Percentiles rank a stretch among this genome's conserved stretches.
These are phyloP conservation scores for Tetracentron sinense DNA, from an alignment of 164 flowering plant species.

Conservation along the genomic window DNA sequence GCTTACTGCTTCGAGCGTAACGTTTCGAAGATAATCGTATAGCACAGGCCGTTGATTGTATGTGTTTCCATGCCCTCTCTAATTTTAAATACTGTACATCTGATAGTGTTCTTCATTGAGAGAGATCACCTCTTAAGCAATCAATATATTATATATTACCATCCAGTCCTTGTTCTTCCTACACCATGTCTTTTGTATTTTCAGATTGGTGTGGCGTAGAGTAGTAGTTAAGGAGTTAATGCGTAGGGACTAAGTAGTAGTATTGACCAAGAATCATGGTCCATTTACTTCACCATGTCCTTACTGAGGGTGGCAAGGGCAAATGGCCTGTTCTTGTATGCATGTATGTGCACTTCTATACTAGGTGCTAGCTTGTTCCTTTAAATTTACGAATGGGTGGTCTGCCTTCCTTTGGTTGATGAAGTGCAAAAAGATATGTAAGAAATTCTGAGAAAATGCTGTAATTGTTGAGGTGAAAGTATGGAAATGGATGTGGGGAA, in stretches of 20 bases:
- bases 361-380: no score
- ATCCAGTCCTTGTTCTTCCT: no score
- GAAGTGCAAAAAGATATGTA: no score
- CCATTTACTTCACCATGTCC: constrained; percentile 23
- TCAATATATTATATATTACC: neutral
- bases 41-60: constrained; percentile 10
- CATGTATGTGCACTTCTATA: no score
- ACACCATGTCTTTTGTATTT: constrained; percentile 8
- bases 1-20: no score
- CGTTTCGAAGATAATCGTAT: no score
- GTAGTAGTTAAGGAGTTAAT: constrained; percentile 10
- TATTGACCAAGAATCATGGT: constrained; percentile 20
- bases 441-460: no score
- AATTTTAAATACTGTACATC: constrained; percentile 9
- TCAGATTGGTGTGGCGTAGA: neutral
- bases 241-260: constrained; percentile 10
- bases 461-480: neutral
- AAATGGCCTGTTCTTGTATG: constrained; percentile 5
- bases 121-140: constrained; percentile 1
- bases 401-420: no score
- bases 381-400: no score
- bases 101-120: constrained; percentile 5
- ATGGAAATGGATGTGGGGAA: neutral
- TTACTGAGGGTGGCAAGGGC: constrained; percentile 16
- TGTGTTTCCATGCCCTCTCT: constrained; percentile 11